Evolutionary conservation across 2,329 filamentous ascomycete genomes (phyloP), one percentile per base, ranked within the genome.

Genomic region (Amauroascus verrucosus): DNA sequence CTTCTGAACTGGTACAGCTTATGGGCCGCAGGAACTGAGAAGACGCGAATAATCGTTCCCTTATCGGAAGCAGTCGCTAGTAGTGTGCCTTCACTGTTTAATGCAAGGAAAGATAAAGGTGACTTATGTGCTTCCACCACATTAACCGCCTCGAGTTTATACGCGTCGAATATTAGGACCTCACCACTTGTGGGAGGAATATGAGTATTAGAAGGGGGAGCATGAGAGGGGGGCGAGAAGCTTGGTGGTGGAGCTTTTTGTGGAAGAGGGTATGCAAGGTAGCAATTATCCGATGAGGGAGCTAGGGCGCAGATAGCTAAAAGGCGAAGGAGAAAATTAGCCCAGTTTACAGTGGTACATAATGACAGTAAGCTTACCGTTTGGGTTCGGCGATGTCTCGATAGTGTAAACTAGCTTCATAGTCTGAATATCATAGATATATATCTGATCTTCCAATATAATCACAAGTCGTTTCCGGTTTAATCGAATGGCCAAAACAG

Each of bases 401-500:
- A 97, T 95, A 5, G 88, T 95, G 69, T 89, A 86, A 38, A 97
- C 77, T 55, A 97, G 81, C 63, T 86, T 91, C 91, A 98, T 97
- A 67, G 96, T 97, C 71, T 90, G 89, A 60, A 98, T 97, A 69
- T 98, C 93, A 74, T 98, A 98, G 47, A 98, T 79, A 71, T 97
- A 98, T 58, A 97, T 95, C 67, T 95, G 86, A 63, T 95, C 89
- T 68, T 98, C 93, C 54, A 97, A 78, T 13, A 97, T 84, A 30
- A 98, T 90, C 11, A 93, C 88, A 24, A 98, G 79, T 35, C 93
- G 84, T 70, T 96, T 97, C 61, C 93, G 81, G 70, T 98, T 98
- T 63, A 98, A 76, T 59, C 90, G 86, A 55, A 98, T 88, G 18
- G 91, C 90, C 38, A 97, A 80, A 9, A 98, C 89, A 48, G 90